Evolutionary conservation across 2,329 filamentous ascomycete genomes (phyloP).

Genomic region (Chaetothyriales sp.): DNA sequence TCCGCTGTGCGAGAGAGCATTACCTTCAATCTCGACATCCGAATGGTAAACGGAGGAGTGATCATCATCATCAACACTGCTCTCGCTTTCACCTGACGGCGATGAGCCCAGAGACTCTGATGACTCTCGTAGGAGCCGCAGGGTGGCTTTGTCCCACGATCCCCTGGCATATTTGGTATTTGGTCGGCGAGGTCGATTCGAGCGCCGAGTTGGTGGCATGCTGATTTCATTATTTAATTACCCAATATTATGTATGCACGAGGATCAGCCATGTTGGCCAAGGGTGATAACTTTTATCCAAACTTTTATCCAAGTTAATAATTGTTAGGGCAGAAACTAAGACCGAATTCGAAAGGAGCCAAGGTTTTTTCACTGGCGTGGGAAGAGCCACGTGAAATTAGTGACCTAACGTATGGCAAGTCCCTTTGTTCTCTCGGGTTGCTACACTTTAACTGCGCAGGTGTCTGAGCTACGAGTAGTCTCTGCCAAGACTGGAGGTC

Average conservation of each 20-base stretch:
- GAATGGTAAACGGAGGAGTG: neutral
- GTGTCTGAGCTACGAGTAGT: too few relatives aligned
- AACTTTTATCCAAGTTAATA: too few relatives aligned
- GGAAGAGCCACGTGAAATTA: too few relatives aligned
- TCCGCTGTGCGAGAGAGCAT: neutral
- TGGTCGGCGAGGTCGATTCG: slow-evolving; percentile 13
- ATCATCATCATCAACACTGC: neutral
- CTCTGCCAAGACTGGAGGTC: too few relatives aligned
- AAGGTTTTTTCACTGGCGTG: too few relatives aligned
- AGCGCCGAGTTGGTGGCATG: slow-evolving; percentile 9
- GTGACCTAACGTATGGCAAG: too few relatives aligned
- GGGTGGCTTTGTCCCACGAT: slow-evolving; percentile 14
- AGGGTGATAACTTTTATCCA: too few relatives aligned
- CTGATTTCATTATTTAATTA: neutral
- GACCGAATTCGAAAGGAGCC: too few relatives aligned
- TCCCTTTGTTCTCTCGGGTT: too few relatives aligned
- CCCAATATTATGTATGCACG: neutral
- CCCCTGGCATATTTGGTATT: slow-evolving; percentile 15
- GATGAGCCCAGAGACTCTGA: slow-evolving; percentile 12
- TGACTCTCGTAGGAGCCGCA: slow-evolving; percentile 10
- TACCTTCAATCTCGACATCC: neutral
- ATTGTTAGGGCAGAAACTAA: too few relatives aligned
- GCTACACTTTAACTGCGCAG: too few relatives aligned
- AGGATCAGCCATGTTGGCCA: neutral
- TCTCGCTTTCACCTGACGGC: slow-evolving; percentile 3